These are phyloP conservation scores for Coelastrella sp. DNA, from an alignment of 139 green algal genomes.

Conservation along the genomic window DNA sequence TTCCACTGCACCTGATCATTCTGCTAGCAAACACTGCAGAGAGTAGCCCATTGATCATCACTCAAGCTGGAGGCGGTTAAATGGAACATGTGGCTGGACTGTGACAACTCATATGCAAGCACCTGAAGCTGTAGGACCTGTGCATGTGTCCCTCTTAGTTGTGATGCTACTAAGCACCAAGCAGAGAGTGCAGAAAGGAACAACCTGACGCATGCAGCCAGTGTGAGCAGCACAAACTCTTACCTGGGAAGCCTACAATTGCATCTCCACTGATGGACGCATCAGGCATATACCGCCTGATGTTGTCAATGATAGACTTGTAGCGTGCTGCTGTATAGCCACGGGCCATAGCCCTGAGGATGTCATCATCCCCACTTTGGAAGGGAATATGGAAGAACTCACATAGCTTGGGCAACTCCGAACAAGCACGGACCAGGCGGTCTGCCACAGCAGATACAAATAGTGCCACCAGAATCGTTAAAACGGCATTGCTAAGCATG, in stretches of 20 bases:
- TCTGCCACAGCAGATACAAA: slow-evolving; percentile 59
- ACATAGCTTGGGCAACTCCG: slow-evolving; percentile 96
- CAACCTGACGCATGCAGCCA: background rate
- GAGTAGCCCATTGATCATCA: too few relatives aligned
- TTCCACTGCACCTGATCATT: too few relatives aligned
- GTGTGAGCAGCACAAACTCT: slow-evolving; percentile 4
- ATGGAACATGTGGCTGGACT: too few relatives aligned
- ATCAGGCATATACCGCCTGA: slow-evolving; percentile 95
- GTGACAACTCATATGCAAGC: too few relatives aligned
- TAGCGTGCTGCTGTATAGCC: slow-evolving; percentile 92
- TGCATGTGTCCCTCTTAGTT: too few relatives aligned
- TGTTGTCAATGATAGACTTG: slow-evolving; percentile 93
- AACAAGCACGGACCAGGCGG: slow-evolving; percentile 89
- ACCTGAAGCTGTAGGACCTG: too few relatives aligned
- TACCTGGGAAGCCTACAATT: slow-evolving; percentile 97
- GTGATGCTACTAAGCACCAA: too few relatives aligned
- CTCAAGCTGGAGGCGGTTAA: too few relatives aligned
- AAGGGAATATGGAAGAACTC: slow-evolving; percentile 99
- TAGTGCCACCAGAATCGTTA: background rate
- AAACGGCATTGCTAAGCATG: too few relatives aligned
- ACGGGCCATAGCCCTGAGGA: slow-evolving; percentile 91
- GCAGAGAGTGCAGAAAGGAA: too few relatives aligned
- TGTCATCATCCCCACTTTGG: slow-evolving; percentile 93
- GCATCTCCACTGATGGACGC: slow-evolving; percentile 92
- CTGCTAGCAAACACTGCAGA: too few relatives aligned